phyloP scores from a whole-genome alignment of 176 grass and related monocot species.

The Triticum urartu region DNA sequence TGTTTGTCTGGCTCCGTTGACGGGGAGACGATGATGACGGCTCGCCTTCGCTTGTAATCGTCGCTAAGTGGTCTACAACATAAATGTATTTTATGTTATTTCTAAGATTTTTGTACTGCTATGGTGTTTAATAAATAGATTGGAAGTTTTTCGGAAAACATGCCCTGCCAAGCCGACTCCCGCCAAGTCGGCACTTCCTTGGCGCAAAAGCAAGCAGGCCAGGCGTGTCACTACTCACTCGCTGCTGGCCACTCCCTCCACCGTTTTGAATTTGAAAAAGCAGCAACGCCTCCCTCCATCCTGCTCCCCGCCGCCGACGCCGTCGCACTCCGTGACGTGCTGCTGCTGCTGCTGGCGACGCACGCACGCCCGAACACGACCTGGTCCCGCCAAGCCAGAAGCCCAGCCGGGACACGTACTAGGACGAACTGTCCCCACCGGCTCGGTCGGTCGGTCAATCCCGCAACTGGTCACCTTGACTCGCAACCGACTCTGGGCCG shows the following conservation, averaged over 20 bases:
- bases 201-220: background rate
- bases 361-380: background rate
- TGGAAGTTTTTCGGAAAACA: too few relatives aligned
- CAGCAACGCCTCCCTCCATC: background rate
- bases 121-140: too few relatives aligned
- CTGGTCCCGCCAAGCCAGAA: background rate
- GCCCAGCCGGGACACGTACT: background rate
- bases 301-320: background rate
- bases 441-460: background rate
- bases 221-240: background rate
- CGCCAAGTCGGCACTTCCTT: background rate
- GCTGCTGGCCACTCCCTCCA: conserved; percentile 21
- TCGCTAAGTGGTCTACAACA: too few relatives aligned
- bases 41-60: too few relatives aligned
- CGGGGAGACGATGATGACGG: too few relatives aligned
- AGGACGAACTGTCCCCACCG: background rate
- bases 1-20: too few relatives aligned
- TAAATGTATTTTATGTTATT: too few relatives aligned
- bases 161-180: too few relatives aligned
- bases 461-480: background rate
- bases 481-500: background rate
- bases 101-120: too few relatives aligned
- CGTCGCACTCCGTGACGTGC: background rate
- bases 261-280: conserved; percentile 58
- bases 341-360: background rate